Conservation (phyloP, 1,139 yeast species). For the Insectozyma bohioensis region DNA sequence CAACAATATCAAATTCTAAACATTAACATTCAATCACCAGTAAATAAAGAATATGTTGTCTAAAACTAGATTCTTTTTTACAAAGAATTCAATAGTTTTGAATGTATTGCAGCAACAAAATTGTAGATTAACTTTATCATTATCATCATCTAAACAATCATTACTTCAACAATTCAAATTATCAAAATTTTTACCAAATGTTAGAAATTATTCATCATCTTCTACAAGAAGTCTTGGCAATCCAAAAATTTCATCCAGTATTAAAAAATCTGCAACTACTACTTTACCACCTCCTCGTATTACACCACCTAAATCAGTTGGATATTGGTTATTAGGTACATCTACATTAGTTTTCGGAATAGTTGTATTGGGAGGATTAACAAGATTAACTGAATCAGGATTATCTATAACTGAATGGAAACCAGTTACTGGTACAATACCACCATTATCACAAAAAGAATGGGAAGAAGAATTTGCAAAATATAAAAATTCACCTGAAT, state of each 20-base stretch:
- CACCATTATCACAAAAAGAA: conserved; percentile 75
- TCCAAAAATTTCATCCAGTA: neutral
- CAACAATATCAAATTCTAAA: too few relatives aligned
- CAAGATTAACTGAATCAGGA: conserved; percentile 94
- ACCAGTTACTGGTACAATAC: conserved; percentile 93
- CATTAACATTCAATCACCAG: too few relatives aligned
- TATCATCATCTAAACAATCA: neutral
- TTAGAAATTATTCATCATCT: conserved; percentile 5
- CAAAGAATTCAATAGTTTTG: conserved; percentile 39
- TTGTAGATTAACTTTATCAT: neutral
- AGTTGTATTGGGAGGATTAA: conserved; percentile 94
- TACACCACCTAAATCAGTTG: conserved; percentile 54
- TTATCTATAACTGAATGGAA: conserved; percentile 97
- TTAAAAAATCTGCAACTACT: conserved; percentile 5
- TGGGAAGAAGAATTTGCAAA: conserved; percentile 86
- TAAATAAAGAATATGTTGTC: conserved; percentile 26
- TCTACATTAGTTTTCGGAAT: conserved; percentile 92
- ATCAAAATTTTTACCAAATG: neutral
- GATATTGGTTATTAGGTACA: conserved; percentile 89
- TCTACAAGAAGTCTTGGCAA: neutral
- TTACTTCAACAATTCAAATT: neutral
- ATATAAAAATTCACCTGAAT: conserved; percentile 88
- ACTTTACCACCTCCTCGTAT: conserved; percentile 18
- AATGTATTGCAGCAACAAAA: conserved; percentile 25
- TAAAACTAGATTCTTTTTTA: conserved; percentile 44